Base-by-base conservation (phyloP, 768 basidiomycete genomes). In the Tulasnella sp. region DNA sequence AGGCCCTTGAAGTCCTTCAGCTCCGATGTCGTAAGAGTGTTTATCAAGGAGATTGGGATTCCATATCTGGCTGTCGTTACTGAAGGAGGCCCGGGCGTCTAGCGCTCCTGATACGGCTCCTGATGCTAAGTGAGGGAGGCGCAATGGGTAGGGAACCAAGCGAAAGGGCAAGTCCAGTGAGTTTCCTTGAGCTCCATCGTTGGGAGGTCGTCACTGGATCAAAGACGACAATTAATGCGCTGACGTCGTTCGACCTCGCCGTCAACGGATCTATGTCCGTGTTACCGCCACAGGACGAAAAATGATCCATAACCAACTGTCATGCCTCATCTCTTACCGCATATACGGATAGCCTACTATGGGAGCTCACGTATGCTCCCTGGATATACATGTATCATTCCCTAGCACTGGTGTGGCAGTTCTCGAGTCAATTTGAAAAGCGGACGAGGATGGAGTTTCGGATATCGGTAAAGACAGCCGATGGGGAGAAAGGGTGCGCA, bases 31-130 rank as follows among this genome's bases (percentile, higher is more conserved):
- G 81, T 89, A 89, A 78, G 42, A 86, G 81, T 95, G 95, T n/a
- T n/a, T n/a, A n/a, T n/a, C n/a, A 84, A 95, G 88, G 42, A 94
- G 95, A 39, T 90, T 89, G 95, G 96, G 99, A 78, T 99, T 91
- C 99, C 97, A n/a, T 70, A 99, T 90, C 79, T 91, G 90, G 80
- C 91, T 91, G 81, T 96, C 94, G 83, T 96, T 94, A 79, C 92
- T 93, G 85, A 98, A 98, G 8, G 91, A 93, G n/a, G n/a, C 96
- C n/a, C n/a, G 82, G 96, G 83, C 96, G 85, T 98, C 97, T 58
- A 98, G 88, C n/a, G 96, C 95, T 76, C 95, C 96, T 3, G 95
- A 91, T 72, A 96, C 95, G 1, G n/a, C n/a, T n/a, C n/a, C n/a
- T n/a, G n/a, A n/a, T n/a, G n/a, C n/a, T n/a, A n/a, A n/a, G n/a